Conservation (phyloP, 768 basidiomycete genomes). For the Lepiota brunneoincarnata region DNA sequence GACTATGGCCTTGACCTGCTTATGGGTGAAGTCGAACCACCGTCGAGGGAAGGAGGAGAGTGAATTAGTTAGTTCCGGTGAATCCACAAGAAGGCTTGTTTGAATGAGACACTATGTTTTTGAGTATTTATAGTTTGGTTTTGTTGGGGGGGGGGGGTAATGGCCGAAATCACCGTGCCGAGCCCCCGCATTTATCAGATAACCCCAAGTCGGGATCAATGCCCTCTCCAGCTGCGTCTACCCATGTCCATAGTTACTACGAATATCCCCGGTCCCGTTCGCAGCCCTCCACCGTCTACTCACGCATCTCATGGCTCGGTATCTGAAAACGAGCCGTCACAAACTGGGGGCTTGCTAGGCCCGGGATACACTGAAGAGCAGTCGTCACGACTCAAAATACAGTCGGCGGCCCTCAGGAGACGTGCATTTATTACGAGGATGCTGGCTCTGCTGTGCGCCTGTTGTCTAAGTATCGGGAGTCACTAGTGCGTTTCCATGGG, state of each 20-base stretch:
- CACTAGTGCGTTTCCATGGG: slow-evolving; percentile 57
- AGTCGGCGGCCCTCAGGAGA: slow-evolving; percentile 14
- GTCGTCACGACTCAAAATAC: not conserved
- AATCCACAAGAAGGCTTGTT: slow-evolving; percentile 24
- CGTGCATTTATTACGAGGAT: slow-evolving; percentile 48
- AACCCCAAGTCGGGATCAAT: not conserved
- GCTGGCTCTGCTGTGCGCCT: slow-evolving; percentile 68
- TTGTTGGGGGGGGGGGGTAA: too few relatives aligned
- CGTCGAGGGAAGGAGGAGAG: slow-evolving; percentile 14
- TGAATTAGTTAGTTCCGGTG: slow-evolving; percentile 16
- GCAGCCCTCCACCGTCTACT: not conserved
- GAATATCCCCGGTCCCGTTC: too few relatives aligned
- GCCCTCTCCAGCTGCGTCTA: too few relatives aligned
- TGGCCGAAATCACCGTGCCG: too few relatives aligned
- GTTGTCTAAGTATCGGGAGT: slow-evolving; percentile 71
- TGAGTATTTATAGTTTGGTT: too few relatives aligned
- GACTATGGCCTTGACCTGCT: slow-evolving; percentile 52
- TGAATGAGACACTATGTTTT: too few relatives aligned
- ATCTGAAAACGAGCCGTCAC: not conserved
- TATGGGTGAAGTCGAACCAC: slow-evolving; percentile 30
- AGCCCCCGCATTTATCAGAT: not conserved
- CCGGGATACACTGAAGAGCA: not conserved
- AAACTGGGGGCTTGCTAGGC: not conserved
- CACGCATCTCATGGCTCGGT: not conserved
- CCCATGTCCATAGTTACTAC: too few relatives aligned